Percentiles rank a stretch among this genome's conserved stretches.
These are phyloP conservation scores for Oryza meyeriana DNA, from an alignment of 176 grass and related monocot genomes.

Conservation along the genomic window DNA sequence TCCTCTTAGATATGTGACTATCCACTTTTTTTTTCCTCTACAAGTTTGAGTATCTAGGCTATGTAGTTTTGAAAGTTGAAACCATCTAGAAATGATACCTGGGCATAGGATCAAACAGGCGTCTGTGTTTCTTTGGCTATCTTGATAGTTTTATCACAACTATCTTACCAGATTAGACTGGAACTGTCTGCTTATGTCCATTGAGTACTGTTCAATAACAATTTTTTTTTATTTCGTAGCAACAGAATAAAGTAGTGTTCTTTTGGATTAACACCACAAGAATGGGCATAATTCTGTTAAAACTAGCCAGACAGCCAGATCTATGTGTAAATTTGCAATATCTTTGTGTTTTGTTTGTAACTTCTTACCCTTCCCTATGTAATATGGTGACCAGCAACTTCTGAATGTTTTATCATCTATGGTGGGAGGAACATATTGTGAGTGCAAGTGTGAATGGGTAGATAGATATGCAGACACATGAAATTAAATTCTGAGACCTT, in stretches of 20 bases:
- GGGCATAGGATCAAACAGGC: background rate
- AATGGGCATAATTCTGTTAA: background rate
- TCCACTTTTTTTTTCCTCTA: background rate
- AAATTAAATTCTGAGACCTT: background rate
- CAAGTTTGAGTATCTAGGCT: slow-evolving; percentile 21
- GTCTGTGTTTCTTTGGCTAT: background rate
- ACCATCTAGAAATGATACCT: slow-evolving; percentile 4
- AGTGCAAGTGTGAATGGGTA: background rate
- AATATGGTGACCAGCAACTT: background rate
- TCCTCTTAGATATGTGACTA: background rate
- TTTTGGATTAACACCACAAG: background rate
- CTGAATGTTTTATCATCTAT: background rate
- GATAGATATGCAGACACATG: slow-evolving; percentile 8
- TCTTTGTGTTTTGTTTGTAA: background rate
- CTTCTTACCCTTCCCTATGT: background rate
- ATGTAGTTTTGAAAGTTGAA: slow-evolving; percentile 5
- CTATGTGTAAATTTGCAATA: slow-evolving; percentile 23
- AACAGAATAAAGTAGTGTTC: background rate
- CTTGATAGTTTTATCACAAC: background rate
- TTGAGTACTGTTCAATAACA: background rate
- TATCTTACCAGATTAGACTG: background rate
- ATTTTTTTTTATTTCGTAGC: background rate
- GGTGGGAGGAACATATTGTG: slow-evolving; percentile 4
- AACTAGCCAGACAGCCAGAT: background rate
- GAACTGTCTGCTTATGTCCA: background rate